phyloP scores from a whole-genome alignment of 2,329 filamentous ascomycete genomes.

The Diaporthe citriasiana region DNA sequence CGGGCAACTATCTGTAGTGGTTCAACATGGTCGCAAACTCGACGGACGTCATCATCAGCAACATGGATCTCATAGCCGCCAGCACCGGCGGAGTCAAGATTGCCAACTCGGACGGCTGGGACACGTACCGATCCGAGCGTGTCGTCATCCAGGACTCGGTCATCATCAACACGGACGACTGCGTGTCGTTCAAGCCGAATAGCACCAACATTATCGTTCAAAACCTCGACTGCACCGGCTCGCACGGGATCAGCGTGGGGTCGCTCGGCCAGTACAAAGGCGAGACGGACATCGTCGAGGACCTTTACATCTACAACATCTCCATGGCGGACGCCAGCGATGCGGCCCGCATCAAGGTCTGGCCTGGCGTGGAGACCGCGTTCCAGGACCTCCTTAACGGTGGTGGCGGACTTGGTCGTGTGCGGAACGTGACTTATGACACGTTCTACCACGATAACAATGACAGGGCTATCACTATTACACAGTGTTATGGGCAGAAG shows the following conservation, averaged over 20 bases:
- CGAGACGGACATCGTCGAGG: slow-evolving; percentile 56
- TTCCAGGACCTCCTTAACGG: slow-evolving; percentile 33
- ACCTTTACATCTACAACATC: slow-evolving; percentile 57
- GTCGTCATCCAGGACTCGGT: slow-evolving; percentile 54
- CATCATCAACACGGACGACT: slow-evolving; percentile 60
- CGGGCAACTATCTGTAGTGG: slow-evolving; percentile 51
- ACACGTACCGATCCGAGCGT: slow-evolving; percentile 56
- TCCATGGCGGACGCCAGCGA: slow-evolving; percentile 53
- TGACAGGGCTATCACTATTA: slow-evolving; percentile 72
- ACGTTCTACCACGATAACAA: slow-evolving; percentile 69
- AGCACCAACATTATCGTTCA: slow-evolving; percentile 56
- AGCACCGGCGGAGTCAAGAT: slow-evolving; percentile 59
- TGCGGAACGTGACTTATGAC: slow-evolving; percentile 64
- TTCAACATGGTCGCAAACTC: slow-evolving; percentile 69
- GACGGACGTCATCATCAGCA: slow-evolving; percentile 65
- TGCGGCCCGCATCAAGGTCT: slow-evolving; percentile 76
- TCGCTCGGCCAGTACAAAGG: slow-evolving; percentile 56
- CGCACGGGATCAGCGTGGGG: slow-evolving; percentile 63
- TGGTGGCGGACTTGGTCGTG: slow-evolving; percentile 38
- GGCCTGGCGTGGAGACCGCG: slow-evolving; percentile 60
- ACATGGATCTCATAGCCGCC: slow-evolving; percentile 60
- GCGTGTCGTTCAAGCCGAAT: slow-evolving; percentile 60
- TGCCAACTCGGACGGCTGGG: slow-evolving; percentile 61
- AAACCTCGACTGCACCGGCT: slow-evolving; percentile 59
- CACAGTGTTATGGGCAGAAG: slow-evolving; percentile 69